Base-by-base conservation (phyloP, 371 early-diverging fungal genomes). In the Circinella umbellata region DNA sequence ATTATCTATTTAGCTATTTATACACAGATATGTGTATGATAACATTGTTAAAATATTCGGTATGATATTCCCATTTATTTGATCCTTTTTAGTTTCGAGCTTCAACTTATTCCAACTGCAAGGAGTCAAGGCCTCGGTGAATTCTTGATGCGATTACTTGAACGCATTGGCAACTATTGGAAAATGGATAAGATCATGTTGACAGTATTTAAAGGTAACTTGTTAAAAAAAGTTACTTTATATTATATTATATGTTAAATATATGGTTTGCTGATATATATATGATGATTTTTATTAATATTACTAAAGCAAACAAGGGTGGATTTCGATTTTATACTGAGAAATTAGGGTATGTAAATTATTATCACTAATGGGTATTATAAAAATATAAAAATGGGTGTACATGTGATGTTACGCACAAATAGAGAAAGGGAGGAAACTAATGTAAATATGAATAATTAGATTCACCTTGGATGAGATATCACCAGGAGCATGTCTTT, bases 141-240 rank as follows among this genome's bases (percentile, higher is more conserved):
- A 17, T 79, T 74, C 61, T 70, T 90, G 18, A 85, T 90, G 79
- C 55, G 71, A 14, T 55, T 88, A 1, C 69, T 90, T 9, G 76
- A 77, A 54, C 66, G 72, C 8, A 83, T 88, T 66, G 89, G 89
- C 14, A 64, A 42, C 35, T 53, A 75, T 37, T 81, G 87, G 77
- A 66, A 77, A 18, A 86, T 90, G 87, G 87, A 88, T 57, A 90
- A 88, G 67, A 82, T 86, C 17, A 90, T 90, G 90, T 60, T 90
- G 67, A 90, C 90, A 0, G 90, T 90, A 9, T 87, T 88, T 63
- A 87, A 86, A 84, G 83, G 90, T 88, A 83, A 27, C 2, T 2
- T 27, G 2, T 27, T 2, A 1, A 64, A 39, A 46, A 20, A 15
- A 51, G 27, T 27, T 27, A 27, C 27, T 27, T 27, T 27, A 66